phyloP scores from a whole-genome alignment of 371 early-diverging fungal genomes.

The Apophysomyces variabilis region DNA sequence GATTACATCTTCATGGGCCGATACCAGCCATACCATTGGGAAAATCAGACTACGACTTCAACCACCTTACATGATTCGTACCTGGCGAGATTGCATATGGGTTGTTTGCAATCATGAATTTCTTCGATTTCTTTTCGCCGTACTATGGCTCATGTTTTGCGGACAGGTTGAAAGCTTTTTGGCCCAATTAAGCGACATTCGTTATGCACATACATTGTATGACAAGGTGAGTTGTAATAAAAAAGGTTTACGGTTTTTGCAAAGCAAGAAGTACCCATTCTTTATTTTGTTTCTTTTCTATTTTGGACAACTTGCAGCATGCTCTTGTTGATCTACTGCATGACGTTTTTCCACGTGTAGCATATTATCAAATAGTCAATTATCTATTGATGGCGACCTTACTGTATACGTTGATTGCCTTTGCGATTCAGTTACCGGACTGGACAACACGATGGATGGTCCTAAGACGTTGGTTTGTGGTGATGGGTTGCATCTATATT shows the following conservation, averaged over 20 bases:
- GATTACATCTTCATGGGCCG: constrained; percentile 19
- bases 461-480: constrained; percentile 63
- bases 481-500: constrained; percentile 62
- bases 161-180: constrained; percentile 42
- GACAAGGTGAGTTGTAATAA: constrained; percentile 2
- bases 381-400: constrained; percentile 49
- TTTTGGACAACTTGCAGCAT: constrained; percentile 19
- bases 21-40: constrained; percentile 32
- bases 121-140: constrained; percentile 26
- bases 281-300: neutral
- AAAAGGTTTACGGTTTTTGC: too few relatives aligned
- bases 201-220: constrained; percentile 22
- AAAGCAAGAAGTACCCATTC: too few relatives aligned
- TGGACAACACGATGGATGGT: constrained; percentile 59
- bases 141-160: constrained; percentile 34
- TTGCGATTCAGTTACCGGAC: constrained; percentile 51
- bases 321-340: constrained; percentile 39
- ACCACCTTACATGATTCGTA: constrained; percentile 32
- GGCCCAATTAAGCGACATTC: constrained; percentile 44
- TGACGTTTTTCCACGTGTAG: constrained; percentile 41
- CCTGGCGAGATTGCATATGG: constrained; percentile 24
- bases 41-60: constrained; percentile 30
- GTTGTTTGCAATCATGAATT: constrained; percentile 42
- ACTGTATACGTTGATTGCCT: constrained; percentile 48
- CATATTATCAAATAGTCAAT: constrained; percentile 46